Percentiles rank a stretch among this genome's conserved stretches.
These are phyloP conservation scores for Boletus austroedulis DNA, from an alignment of 1,284 basidiomycete genomes.

Conservation along the genomic window DNA sequence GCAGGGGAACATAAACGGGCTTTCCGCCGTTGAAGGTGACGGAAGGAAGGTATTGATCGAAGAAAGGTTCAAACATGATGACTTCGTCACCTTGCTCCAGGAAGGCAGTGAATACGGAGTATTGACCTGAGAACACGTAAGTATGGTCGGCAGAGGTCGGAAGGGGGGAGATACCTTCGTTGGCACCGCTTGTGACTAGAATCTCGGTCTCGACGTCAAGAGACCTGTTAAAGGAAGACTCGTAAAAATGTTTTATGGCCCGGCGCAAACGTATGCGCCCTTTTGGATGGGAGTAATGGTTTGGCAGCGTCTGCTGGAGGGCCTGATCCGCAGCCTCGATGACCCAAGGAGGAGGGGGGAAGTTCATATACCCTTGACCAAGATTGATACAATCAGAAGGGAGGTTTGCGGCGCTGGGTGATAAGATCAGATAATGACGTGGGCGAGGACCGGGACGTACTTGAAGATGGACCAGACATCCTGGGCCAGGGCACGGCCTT, in stretches of 20 bases:
- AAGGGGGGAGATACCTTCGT: constrained; percentile 64
- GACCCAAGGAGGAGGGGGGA: constrained; percentile 82
- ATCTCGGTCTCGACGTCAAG: constrained; percentile 89
- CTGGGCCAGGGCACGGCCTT: constrained; percentile 72
- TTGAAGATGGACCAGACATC: constrained; percentile 95
- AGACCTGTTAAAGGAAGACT: constrained; percentile 65
- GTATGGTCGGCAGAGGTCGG: background rate
- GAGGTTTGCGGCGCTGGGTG: constrained; percentile 75
- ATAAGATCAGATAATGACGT: constrained; percentile 6
- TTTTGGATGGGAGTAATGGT: constrained; percentile 91
- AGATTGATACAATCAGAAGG: constrained; percentile 88
- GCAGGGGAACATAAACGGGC: constrained; percentile 92
- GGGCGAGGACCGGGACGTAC: constrained; percentile 44
- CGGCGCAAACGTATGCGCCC: constrained; percentile 83
- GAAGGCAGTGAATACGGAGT: constrained; percentile 87
- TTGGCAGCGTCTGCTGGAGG: constrained; percentile 62
- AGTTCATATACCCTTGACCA: constrained; percentile 95
- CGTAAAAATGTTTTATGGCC: constrained; percentile 80
- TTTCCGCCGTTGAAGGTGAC: constrained; percentile 91
- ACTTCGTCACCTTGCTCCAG: constrained; percentile 92
- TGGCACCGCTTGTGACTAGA: constrained; percentile 92
- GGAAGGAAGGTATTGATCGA: constrained; percentile 94
- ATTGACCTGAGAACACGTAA: constrained; percentile 57
- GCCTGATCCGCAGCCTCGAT: constrained; percentile 73
- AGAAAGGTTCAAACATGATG: constrained; percentile 98